Base-by-base conservation (phyloP, 1,284 basidiomycete genomes). In the Mixia osmundae region DNA sequence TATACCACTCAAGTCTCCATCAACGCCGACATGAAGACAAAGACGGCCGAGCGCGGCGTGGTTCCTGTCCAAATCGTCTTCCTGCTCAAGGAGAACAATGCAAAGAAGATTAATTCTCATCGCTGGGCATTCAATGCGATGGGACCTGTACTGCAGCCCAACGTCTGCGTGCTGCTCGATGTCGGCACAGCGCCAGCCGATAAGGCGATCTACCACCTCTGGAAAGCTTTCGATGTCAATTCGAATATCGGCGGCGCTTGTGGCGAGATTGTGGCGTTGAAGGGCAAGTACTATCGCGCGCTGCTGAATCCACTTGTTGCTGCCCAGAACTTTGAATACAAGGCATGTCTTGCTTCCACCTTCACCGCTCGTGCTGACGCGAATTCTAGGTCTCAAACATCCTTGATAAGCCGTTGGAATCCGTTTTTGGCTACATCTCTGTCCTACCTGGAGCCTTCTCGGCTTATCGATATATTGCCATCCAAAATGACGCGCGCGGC, bases 101-200 rank as follows among this genome's bases (percentile, higher is more conserved):
- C 50, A 22, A 55, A 58, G 33, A 56, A 63, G 56, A 82, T 89
- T 57, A 91, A 89, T 58, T 83, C 77, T 4, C 85, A 91, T 47
- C 66, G 83, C 26, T 85, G 79, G 85, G 83, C 85, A 56, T 89
- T 91, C 57, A 89, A 89, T 53, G 85, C 80, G 0, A 87, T 91
- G 33, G 48, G 47, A 10, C 50, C 50, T 2, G 39, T 51, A 11
- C 44, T 54, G 14, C 46, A 80, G 67, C 82, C 82, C 4, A 87
- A 87, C 49, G 71, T 91, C 3, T 83, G 78, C 47, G 67, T 85
- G 4, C 60, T 91, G 26, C 56, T 99, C 33, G 89, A 99, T 47
- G 91, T 95, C 3, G 89, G 89, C 1, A 95, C 87, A 4, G 68
- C 72, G 19, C 87, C 87, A 0, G 70, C 68, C 2, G 69, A 69